Evolutionary conservation across 1,139 yeast species (phyloP).

Genomic region (Saccharomyces hybrid): DNA sequence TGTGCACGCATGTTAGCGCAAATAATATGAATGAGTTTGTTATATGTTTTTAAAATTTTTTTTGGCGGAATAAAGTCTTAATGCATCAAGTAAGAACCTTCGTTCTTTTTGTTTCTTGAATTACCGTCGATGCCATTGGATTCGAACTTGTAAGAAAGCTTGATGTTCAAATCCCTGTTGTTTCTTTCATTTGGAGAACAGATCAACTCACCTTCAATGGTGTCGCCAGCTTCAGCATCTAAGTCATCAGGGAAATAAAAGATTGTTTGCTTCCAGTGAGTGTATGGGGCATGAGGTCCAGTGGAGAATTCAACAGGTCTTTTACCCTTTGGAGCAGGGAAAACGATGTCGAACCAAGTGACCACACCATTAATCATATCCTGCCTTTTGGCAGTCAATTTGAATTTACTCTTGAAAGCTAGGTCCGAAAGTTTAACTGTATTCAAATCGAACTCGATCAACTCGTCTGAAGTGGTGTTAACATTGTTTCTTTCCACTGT

Average conservation of each 20-base stretch:
- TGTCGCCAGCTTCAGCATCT: slow-evolving; percentile 70
- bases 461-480: slow-evolving; percentile 57
- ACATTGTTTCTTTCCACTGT: slow-evolving; percentile 78
- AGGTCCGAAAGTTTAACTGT: slow-evolving; percentile 79
- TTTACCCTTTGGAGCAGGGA: slow-evolving; percentile 49
- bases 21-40: background rate
- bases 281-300: slow-evolving; percentile 74
- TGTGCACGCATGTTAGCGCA: background rate
- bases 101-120: slow-evolving; percentile 41
- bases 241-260: slow-evolving; percentile 82
- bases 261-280: slow-evolving; percentile 97
- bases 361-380: slow-evolving; percentile 84
- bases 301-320: slow-evolving; percentile 63
- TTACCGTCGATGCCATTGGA: slow-evolving; percentile 46
- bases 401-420: slow-evolving; percentile 61
- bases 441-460: slow-evolving; percentile 81
- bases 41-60: background rate
- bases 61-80: slow-evolving; percentile 8
- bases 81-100: slow-evolving; percentile 29
- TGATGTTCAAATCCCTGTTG: slow-evolving; percentile 80
- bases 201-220: slow-evolving; percentile 59
- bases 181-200: slow-evolving; percentile 70
- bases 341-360: slow-evolving; percentile 92
- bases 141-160: slow-evolving; percentile 45
- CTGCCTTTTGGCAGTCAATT: slow-evolving; percentile 63